phyloP scores from a whole-genome alignment of 2,329 filamentous ascomycete species.

The Mycosphaerella arachidis region DNA sequence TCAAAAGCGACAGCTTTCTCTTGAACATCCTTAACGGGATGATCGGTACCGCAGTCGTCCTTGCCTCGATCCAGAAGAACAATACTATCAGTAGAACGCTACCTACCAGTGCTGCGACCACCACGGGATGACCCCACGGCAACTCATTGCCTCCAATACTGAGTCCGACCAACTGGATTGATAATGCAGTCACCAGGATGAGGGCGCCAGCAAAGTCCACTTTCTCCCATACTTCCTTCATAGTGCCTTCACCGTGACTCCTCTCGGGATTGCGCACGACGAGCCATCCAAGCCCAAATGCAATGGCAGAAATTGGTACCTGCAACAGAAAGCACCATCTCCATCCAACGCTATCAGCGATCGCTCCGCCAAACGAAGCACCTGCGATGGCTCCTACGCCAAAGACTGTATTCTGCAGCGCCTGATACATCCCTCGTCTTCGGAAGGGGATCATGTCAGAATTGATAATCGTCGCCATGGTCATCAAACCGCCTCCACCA shows the following conservation, averaged over 20 bases:
- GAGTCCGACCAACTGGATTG: conserved; percentile 48
- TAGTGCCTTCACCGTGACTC: conserved; percentile 25
- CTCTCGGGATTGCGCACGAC: conserved; percentile 47
- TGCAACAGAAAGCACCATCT: conserved; percentile 56
- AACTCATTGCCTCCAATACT: conserved; percentile 45
- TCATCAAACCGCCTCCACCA: conserved; percentile 32
- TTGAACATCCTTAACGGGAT: conserved; percentile 50
- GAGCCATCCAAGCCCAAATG: conserved; percentile 50
- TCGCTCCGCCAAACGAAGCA: conserved; percentile 42
- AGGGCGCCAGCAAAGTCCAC: conserved; percentile 57
- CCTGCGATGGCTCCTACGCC: conserved; percentile 60
- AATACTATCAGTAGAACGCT: conserved; percentile 36
- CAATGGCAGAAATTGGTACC: conserved; percentile 55
- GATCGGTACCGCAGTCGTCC: conserved; percentile 41
- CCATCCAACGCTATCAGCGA: conserved; percentile 45
- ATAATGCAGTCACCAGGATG: conserved; percentile 55
- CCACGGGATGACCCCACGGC: conserved; percentile 42
- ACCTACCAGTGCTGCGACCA: conserved; percentile 36
- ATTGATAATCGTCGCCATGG: conserved; percentile 42
- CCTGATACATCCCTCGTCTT: conserved; percentile 56
- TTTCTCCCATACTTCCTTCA: conserved; percentile 45
- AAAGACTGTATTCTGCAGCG: conserved; percentile 57
- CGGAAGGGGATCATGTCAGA: conserved; percentile 60
- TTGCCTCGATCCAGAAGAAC: conserved; percentile 40
- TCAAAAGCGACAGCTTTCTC: conserved; percentile 52